These are phyloP conservation scores for Allium fistulosum DNA, from an alignment of 106 monocot species.

Conservation along the genomic window DNA sequence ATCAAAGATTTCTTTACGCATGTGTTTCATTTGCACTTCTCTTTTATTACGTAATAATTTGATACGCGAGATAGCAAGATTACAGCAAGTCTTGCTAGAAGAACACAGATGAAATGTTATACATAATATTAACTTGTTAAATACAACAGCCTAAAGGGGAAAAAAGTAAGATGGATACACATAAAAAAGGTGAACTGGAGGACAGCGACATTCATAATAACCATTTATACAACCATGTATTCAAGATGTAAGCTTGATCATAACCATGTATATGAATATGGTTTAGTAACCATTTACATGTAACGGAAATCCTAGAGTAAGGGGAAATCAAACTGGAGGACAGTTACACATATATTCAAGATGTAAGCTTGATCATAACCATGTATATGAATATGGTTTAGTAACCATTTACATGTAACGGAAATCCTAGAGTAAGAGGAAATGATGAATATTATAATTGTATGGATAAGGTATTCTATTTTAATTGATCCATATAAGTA, in stretches of 20 bases:
- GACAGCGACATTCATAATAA: background rate
- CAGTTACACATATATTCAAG: too few relatives aligned
- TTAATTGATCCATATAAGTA: too few relatives aligned
- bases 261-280: too few relatives aligned
- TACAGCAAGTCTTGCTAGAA: constrained; percentile 87
- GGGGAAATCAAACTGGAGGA: background rate
- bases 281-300: too few relatives aligned
- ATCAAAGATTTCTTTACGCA: constrained; percentile 81
- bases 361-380: too few relatives aligned
- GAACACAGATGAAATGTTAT: constrained; percentile 3
- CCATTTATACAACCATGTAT: background rate
- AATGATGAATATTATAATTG: too few relatives aligned
- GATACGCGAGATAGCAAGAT: constrained; percentile 82
- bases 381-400: too few relatives aligned
- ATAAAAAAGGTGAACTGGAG: background rate
- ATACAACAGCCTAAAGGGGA: background rate
- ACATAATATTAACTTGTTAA: background rate
- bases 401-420: too few relatives aligned
- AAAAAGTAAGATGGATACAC: background rate
- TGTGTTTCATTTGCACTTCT: constrained; percentile 63
- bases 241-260: too few relatives aligned
- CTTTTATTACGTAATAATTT: constrained; percentile 88
- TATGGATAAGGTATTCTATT: too few relatives aligned
- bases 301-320: too few relatives aligned
- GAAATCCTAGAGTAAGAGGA: too few relatives aligned